Evolutionary conservation across 106 monocot genomes (phyloP).

Genomic region (Narthecium ossifragum): DNA sequence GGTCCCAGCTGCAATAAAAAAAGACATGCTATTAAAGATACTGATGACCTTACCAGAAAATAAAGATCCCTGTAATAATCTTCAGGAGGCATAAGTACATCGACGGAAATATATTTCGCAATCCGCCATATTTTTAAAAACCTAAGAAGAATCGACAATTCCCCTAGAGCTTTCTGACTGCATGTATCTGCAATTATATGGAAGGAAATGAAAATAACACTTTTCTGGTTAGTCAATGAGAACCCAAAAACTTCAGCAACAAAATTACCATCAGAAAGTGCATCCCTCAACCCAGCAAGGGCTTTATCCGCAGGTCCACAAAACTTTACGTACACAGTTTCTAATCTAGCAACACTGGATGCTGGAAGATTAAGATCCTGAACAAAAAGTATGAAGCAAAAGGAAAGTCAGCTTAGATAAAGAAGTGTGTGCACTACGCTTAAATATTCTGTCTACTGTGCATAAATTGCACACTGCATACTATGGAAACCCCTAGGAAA

Average conservation of each 20-base stretch:
- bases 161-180: constrained; percentile 77
- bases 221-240: not conserved
- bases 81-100: constrained; percentile 90
- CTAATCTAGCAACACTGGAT: constrained; percentile 73
- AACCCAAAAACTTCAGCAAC: not conserved
- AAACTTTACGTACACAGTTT: constrained; percentile 80
- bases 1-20: no score
- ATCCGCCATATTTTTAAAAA: constrained; percentile 75
- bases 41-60: constrained; percentile 68
- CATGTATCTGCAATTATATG: constrained; percentile 41
- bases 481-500: no score
- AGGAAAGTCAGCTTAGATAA: no score
- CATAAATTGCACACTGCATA: no score
- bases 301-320: constrained; percentile 76
- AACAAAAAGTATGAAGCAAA: constrained; percentile 5
- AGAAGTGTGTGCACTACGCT: no score
- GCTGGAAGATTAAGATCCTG: constrained; percentile 83
- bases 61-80: constrained; percentile 47
- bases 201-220: not conserved
- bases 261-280: constrained; percentile 63
- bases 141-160: constrained; percentile 64
- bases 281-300: constrained; percentile 91
- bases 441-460: no score
- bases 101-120: constrained; percentile 55
- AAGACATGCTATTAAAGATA: no score